A percentile compares a stretch with the other conserved stretches of the same genome.
These are phyloP conservation scores for Hypericum androsaemum DNA, from an alignment of 345 rosid species.

Conservation along the genomic window DNA sequence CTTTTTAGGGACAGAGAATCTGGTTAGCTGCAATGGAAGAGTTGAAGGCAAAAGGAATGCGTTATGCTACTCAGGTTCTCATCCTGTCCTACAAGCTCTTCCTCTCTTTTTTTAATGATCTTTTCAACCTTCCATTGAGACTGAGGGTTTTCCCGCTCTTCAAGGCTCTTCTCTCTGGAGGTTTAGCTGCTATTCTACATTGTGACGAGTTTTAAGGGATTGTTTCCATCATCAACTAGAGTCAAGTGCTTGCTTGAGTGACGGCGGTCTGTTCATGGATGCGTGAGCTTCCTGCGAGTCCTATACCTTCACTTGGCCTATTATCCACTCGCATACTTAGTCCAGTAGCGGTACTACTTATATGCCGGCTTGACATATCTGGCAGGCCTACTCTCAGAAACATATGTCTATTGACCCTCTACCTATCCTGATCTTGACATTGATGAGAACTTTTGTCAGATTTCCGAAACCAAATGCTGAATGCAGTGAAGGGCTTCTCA, in stretches of 20 bases:
- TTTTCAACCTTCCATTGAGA: neutral
- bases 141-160: neutral
- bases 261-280: slow-evolving; percentile 24
- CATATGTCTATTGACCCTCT: too few species aligned
- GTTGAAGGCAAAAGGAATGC: slow-evolving; percentile 22
- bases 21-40: slow-evolving; percentile 23
- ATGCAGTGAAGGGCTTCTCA: slow-evolving; percentile 48
- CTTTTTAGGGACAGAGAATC: slow-evolving; percentile 22
- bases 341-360: neutral
- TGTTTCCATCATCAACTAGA: slow-evolving; percentile 19
- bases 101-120: neutral
- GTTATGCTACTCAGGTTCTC: slow-evolving; percentile 15
- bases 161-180: slow-evolving; percentile 27
- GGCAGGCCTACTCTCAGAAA: slow-evolving; percentile 19
- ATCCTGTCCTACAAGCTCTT: too few species aligned
- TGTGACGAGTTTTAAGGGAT: slow-evolving; percentile 22
- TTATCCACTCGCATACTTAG: neutral
- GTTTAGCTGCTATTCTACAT: slow-evolving; percentile 22
- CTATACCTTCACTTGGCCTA: neutral
- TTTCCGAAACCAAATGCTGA: slow-evolving; percentile 79
- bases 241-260: slow-evolving; percentile 30
- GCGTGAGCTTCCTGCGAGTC: slow-evolving; percentile 10
- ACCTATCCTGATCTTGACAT: neutral
- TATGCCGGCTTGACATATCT: slow-evolving; percentile 17
- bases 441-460: slow-evolving; percentile 27